Evolutionary conservation across 306 rosid genomes (phyloP).

Genomic region (Purshia tridentata): DNA sequence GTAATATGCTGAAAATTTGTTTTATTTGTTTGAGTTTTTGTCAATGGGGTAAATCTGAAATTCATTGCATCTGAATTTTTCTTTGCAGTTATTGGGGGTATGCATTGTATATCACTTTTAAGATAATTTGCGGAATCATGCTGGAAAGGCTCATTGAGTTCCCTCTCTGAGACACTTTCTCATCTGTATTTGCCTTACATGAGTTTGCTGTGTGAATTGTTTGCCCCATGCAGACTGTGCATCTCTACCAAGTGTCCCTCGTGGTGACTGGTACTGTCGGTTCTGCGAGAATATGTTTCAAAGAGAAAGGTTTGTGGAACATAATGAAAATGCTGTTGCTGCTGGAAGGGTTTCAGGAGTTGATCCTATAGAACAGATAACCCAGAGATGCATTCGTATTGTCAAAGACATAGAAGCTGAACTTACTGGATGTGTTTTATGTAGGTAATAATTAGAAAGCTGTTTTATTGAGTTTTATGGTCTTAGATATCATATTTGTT

Average conservation of each 20-base stretch:
- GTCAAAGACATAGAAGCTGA: slow-evolving; percentile 79
- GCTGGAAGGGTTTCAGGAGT: slow-evolving; percentile 88
- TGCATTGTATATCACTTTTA: background rate
- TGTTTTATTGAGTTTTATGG: slow-evolving; percentile 13
- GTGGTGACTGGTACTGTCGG: slow-evolving; percentile 87
- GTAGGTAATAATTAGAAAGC: slow-evolving; percentile 59
- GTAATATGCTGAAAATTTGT: background rate
- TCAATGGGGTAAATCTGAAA: background rate
- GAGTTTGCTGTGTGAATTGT: slow-evolving; percentile 16
- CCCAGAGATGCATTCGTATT: slow-evolving; percentile 88
- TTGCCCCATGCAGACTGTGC: slow-evolving; percentile 74
- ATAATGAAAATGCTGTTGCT: slow-evolving; percentile 80
- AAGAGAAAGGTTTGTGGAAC: slow-evolving; percentile 59
- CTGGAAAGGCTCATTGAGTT: background rate
- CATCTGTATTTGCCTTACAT: background rate
- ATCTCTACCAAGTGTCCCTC: slow-evolving; percentile 69
- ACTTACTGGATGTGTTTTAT: slow-evolving; percentile 86
- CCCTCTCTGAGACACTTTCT: background rate
- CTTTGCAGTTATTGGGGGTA: background rate
- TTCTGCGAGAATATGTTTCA: slow-evolving; percentile 77
- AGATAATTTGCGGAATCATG: background rate
- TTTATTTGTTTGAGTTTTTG: background rate
- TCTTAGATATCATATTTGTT: slow-evolving; percentile 17
- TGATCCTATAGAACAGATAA: slow-evolving; percentile 86
- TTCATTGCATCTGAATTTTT: background rate